phyloP scores from a whole-genome alignment of 2,329 filamentous ascomycete species.

The Colletotrichum tabaci region DNA sequence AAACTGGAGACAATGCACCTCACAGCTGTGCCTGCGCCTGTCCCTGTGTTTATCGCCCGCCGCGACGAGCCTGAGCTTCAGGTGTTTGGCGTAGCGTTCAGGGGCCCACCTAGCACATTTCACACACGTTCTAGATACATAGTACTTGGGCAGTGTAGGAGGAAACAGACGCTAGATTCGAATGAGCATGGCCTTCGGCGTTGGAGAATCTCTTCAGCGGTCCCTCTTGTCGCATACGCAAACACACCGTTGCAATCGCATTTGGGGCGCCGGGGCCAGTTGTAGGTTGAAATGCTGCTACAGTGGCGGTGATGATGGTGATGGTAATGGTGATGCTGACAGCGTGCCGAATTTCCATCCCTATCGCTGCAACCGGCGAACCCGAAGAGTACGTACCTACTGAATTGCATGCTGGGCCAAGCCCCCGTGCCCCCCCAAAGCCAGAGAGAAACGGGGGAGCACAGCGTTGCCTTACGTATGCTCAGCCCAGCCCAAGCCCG shows the following conservation, averaged over 20 bases:
- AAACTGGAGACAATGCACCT: background rate
- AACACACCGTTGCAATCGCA: background rate
- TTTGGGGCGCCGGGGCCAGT: conserved; percentile 23
- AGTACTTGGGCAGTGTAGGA: no score
- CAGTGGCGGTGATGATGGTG: background rate
- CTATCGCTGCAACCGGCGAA: conserved; percentile 22
- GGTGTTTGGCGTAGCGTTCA: conserved; percentile 13
- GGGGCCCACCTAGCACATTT: conserved; percentile 33
- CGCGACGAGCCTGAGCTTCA: conserved; percentile 10
- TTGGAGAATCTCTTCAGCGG: conserved; percentile 18
- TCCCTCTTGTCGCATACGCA: conserved; percentile 4
- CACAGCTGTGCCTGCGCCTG: background rate
- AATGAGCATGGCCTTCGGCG: conserved; percentile 2
- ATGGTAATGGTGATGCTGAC: no score
- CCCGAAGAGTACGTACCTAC: conserved; percentile 24
- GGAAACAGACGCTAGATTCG: conserved; percentile 30
- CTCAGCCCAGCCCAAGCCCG: conserved; percentile 24
- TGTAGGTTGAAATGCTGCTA: conserved; percentile 8
- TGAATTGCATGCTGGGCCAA: no score
- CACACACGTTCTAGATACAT: no score
- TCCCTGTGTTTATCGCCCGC: conserved; percentile 2
- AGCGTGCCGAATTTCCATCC: conserved; percentile 11
- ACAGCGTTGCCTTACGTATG: conserved; percentile 3
- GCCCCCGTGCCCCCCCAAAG: no score
- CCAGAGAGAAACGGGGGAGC: no score